Evolutionary conservation across 2,329 filamentous ascomycete genomes (phyloP), one percentile per base, ranked within the genome.

Genomic region (Scolecobasidium constrictum): DNA sequence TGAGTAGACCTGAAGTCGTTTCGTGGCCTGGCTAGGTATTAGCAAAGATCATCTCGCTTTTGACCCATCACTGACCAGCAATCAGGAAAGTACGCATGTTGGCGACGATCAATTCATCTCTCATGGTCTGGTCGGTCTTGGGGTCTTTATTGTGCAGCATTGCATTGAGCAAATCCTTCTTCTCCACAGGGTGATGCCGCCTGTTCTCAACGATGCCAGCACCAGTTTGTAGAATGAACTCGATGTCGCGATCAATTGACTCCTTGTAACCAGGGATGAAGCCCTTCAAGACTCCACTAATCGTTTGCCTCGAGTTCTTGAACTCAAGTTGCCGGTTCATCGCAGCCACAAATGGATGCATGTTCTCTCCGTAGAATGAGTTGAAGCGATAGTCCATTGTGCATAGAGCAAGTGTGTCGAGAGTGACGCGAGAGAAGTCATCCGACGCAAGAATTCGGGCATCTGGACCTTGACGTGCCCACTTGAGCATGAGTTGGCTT

Each of bases 41-140:
- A 66, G 49, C 71, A 68, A n/a, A n/a, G n/a, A n/a, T n/a, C n/a
- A n/a, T n/a, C 61, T 44, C 3, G 58, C 58, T 61, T 59, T 63
- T 47, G 58, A n/a, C n/a, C n/a, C n/a, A n/a, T n/a, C n/a, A n/a
- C n/a, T 63, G 47, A 72, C 53, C 51, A 63, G 59, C 75, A 40
- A 78, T 77, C 33, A 81, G 71, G 65, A 84, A 81, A 2, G 73
- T 72, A 42, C 83, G 73, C 49, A 85, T 77, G 55, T 85, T 80
- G 56, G 83, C 77, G 38, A 81, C 68, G 38, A 83, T 70, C 46
- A 75, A 73, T 7, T 72, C 71, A 4, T 82, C 72, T 4, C 62
- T 69, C 49, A 85, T 64, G 2, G 60, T 60, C 46, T 69, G 64
- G 20, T 75, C 76, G 0, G 78, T 82, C 52, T 79, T 68, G 1